Base-by-base conservation (phyloP, 139 green algal genomes). In the Chlorella sp. region DNA sequence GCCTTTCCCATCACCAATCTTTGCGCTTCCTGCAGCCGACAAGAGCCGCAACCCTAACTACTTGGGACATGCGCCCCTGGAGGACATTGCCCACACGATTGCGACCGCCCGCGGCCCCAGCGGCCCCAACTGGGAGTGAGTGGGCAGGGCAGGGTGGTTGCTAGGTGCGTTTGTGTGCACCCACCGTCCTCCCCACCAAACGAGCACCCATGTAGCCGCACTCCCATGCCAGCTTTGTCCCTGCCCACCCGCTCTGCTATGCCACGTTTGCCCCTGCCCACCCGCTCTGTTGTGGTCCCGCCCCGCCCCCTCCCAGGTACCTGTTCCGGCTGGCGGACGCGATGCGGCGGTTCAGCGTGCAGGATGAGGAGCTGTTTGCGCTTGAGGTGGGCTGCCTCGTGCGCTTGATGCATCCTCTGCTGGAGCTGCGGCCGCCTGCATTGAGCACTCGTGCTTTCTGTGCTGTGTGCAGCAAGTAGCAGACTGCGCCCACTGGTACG, bases 91-190 rank as follows among this genome's bases (percentile, higher is more conserved):
- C 3, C 38, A 74, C 7, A 91, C 94, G 73, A 93, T 94, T 54
- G 90, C 91, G 3, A 87, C 58, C 32, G 84, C 85, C 0, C 8
- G n/a, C 24, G 94, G 93, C 0, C 93, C 93, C 0, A 93, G 88
- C 1, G 94, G 94, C 0, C 88, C 88, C 24, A 96, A 96, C 74
- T 83, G 54, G n/a, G 93, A 96, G 67, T 78, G 72, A 56, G 72
- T 44, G 69, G 7, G 69, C 36, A 2, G 1, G 69, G 38, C 51
- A 60, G 51, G 51, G 51, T 60, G 69, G n/a, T 30, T 20, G 38
- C 69, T 19, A 7, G 1, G 32, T 36, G 64, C 64, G 14, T 2
- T 24, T 30, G 70, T 3, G 9, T 48, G 36, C 68, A 0, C 38
- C 69, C 65, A 44, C 24, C 65, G 2, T 40, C 30, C 58, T 6